Base-by-base conservation (phyloP, 306 rosid genomes). In the Acmispon strigosus region DNA sequence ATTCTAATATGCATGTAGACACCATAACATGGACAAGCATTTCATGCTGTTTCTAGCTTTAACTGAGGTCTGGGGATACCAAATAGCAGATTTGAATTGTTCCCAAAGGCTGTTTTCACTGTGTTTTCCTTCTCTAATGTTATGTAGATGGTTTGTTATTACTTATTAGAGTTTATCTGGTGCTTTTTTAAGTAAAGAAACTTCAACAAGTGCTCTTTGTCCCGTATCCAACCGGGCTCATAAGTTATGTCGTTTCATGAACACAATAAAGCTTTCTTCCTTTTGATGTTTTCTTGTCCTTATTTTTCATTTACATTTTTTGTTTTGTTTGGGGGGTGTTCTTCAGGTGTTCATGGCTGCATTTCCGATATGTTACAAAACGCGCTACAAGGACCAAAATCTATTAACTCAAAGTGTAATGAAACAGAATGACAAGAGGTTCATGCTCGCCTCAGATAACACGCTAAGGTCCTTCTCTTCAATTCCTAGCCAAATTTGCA, bases 261-360 rank as follows among this genome's bases (percentile, higher is more conserved):
- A 29, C 37, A 9, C 20, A 6, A 44, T 14, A 22, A 19, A 0
- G 6, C 32, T 61, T 29, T 50, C 56, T 72, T 59, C 15, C 56
- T 27, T 29, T 48, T 4, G 18, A 56, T 8, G 7, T 49, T 22
- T 62, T n/a, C 64, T 75, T 27, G 56, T n/a, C 36, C 24, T 20
- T 41, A n/a, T n/a, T n/a, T n/a, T n/a, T n/a, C n/a, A n/a, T n/a
- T n/a, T n/a, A n/a, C n/a, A n/a, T 48, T 14, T 14, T 61, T 0
- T 62, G 3, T 62, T 54, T 6, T 27, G 13, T 66, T 51, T 70
- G 32, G 0, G 32, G 32, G 3, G 32, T 74, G 10, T 42, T 54
- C 22, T 71, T 72, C 81, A 88, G 90, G 79, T 67, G 60, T 75
- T 42, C 54, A 87, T 88, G 93, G 90, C 93, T 54, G 79, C 84